Base-by-base conservation (phyloP, 768 basidiomycete species). In the Xerocomellus chrysenteron region DNA sequence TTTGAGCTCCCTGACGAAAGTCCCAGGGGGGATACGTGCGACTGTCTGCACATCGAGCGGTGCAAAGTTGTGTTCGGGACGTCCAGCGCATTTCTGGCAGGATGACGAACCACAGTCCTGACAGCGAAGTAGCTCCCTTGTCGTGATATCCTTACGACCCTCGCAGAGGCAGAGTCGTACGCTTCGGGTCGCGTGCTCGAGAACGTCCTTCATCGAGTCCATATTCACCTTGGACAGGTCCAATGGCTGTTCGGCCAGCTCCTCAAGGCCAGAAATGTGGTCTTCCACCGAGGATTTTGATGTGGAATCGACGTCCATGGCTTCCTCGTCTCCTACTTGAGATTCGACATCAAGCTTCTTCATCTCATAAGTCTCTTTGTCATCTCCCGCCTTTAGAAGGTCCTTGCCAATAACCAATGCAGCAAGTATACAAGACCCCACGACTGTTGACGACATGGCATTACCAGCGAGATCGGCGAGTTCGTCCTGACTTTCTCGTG, bases 381-480 rank as follows among this genome's bases (percentile, higher is more conserved):
- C 87, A 37, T 83, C 72, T 5, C 90, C 90, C 1, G 74, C 73
- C 59, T 86, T 86, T 33, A 97, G 76, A 35, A 92, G 77, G 47
- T 82, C 80, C 68, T 78, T 79, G 7, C 85, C 84, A 2, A 86
- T 73, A 11, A 89, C 81, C 44, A 98, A 76, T 0, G 93, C 92
- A 17, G 89, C 86, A 53, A 96, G 75, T 59, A 97, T 91, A 60
- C 92, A 88, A 4, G 92, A 82, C 1, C 95, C 95, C 32, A 98
- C 94, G 26, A 97, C 95, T 1, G 95, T 97, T 5, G 94, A 92
- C 1, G 94, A 94, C 95, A 98, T 98, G 57, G 95, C 95, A 66
- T 98, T 98, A 2, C 95, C 95, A 19, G 95, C 94, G 16, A 98
- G 79, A 72, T 97, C 94, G 4, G 94, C 92, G 8, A 98, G 79